Percentiles rank a stretch among this genome's conserved stretches.
These are phyloP conservation scores for Talaromyces liani DNA, from an alignment of 495 filamentous ascomycete species.

Conservation along the genomic window DNA sequence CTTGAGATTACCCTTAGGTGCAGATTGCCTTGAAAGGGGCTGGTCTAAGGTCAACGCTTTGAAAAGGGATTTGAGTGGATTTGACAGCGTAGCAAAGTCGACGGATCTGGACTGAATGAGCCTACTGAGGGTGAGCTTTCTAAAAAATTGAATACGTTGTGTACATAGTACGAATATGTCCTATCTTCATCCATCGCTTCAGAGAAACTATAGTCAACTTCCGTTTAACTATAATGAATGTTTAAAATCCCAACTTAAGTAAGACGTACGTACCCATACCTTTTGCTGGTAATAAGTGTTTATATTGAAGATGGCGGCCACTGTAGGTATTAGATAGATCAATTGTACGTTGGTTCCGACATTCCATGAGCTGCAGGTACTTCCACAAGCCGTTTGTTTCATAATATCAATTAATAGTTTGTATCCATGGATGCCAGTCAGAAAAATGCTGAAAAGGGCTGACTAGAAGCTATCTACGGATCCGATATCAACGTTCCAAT, in stretches of 20 bases:
- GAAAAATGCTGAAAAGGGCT: background rate
- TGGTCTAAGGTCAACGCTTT: constrained; percentile 4
- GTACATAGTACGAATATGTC: no score
- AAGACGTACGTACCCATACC: no score
- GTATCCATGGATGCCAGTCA: background rate
- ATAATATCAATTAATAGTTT: background rate
- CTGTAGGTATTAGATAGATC: background rate
- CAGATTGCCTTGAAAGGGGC: constrained; percentile 8
- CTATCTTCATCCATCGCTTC: no score
- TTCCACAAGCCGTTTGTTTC: no score
- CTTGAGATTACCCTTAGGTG: constrained; percentile 14
- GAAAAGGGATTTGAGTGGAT: constrained; percentile 7
- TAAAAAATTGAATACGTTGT: background rate
- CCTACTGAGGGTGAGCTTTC: background rate
- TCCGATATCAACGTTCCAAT: background rate
- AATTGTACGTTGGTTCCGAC: background rate
- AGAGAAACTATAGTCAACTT: no score
- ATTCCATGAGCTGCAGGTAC: background rate
- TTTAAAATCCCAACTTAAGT: no score
- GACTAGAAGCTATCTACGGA: background rate
- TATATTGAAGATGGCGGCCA: no score
- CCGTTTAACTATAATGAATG: no score
- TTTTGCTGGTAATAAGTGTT: no score
- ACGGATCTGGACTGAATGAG: background rate
- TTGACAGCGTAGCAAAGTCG: background rate